These are phyloP conservation scores for Pseudonectria buxi DNA, from an alignment of 2,329 filamentous ascomycete species.

Conservation along the genomic window DNA sequence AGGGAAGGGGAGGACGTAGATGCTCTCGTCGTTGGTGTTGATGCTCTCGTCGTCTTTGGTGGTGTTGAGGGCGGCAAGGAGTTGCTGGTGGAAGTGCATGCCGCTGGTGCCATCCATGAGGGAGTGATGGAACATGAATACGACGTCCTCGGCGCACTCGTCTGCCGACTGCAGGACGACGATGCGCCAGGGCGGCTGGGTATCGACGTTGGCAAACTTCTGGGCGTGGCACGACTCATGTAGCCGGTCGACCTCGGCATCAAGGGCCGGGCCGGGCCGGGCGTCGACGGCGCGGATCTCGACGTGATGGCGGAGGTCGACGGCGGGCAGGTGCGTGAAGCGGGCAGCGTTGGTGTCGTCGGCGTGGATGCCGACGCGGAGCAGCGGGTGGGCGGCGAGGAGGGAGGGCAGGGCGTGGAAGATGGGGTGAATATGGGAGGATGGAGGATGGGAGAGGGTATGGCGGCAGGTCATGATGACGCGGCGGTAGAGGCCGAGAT, in stretches of 20 bases:
- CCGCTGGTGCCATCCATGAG: constrained; percentile 46
- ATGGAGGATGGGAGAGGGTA: constrained; percentile 6
- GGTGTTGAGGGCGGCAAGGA: constrained; percentile 37
- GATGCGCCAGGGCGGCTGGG: constrained; percentile 42
- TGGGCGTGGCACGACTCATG: constrained; percentile 35
- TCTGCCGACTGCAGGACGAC: constrained; percentile 26
- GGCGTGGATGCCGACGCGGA: constrained; percentile 41
- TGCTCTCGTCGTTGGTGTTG: background rate
- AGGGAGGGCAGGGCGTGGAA: constrained; percentile 34
- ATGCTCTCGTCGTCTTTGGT: background rate
- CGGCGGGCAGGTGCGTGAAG: constrained; percentile 36
- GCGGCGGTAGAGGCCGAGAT: constrained; percentile 40
- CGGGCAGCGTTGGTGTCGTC: constrained; percentile 36
- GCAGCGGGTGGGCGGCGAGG: constrained; percentile 36
- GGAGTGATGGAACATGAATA: constrained; percentile 46
- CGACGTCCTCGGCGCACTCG: constrained; percentile 28
- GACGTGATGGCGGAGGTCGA: constrained; percentile 39
- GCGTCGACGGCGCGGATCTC: constrained; percentile 25
- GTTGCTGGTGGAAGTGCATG: constrained; percentile 40
- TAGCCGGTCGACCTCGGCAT: constrained; percentile 24
- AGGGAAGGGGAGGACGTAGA: constrained; percentile 20
- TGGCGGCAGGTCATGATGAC: constrained; percentile 42
- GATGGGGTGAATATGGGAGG: constrained; percentile 16
- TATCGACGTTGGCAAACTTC: constrained; percentile 33
- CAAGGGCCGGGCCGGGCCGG: constrained; percentile 17